phyloP scores from a whole-genome alignment of 371 early-diverging fungal species.

The Mortierella sp. region DNA sequence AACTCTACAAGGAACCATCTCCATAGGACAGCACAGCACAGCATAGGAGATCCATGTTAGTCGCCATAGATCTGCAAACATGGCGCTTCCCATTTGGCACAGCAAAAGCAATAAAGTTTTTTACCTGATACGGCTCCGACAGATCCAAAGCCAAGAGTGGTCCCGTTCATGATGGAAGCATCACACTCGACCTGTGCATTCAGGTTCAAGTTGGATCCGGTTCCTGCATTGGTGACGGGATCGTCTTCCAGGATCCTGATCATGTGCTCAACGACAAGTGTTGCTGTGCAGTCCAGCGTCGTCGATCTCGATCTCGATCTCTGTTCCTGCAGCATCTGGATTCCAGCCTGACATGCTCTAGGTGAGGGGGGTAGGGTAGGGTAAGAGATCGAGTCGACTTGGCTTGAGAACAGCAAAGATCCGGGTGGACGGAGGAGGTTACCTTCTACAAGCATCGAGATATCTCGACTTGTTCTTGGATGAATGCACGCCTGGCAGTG shows the following conservation, averaged over 20 bases:
- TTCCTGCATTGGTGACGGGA: slow-evolving; percentile 65
- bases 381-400: not conserved
- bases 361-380: not conserved
- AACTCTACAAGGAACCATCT: slow-evolving; percentile 64
- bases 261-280: slow-evolving; percentile 57
- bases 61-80: no score
- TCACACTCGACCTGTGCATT: slow-evolving; percentile 87
- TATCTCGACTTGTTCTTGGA: slow-evolving; percentile 59
- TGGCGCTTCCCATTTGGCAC: no score
- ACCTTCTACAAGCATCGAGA: slow-evolving; percentile 58
- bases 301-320: no score
- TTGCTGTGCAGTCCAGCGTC: no score
- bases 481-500: slow-evolving; percentile 46
- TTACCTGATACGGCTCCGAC: slow-evolving; percentile 77
- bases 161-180: slow-evolving; percentile 84
- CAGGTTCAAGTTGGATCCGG: slow-evolving; percentile 85
- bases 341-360: slow-evolving; percentile 40
- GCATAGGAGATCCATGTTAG: no score
- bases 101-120: no score
- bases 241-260: slow-evolving; percentile 55
- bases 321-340: slow-evolving; percentile 20
- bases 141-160: slow-evolving; percentile 75
- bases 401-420: no score
- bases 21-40: no score
- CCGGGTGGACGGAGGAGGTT: not conserved